A percentile compares a stretch with the other conserved stretches of the same genome.
Evolutionary conservation across 768 basidiomycete species (phyloP).

Genomic region (Tulasnella sp.): DNA sequence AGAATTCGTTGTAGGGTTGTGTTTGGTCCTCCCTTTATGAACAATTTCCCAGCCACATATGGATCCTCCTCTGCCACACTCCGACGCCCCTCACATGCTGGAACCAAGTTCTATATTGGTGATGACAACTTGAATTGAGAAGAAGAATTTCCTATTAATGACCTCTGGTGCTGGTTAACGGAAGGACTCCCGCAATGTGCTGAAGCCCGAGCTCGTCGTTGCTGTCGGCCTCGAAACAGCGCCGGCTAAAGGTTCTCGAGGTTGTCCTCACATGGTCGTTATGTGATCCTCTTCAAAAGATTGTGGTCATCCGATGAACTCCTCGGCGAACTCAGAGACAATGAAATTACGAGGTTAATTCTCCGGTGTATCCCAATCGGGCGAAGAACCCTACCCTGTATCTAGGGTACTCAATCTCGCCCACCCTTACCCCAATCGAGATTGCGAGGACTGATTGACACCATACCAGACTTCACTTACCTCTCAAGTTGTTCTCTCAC

Average conservation of each 20-base stretch:
- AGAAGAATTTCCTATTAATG: too few species aligned
- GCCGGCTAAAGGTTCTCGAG: not conserved
- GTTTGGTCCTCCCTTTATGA: not conserved
- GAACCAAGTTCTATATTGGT: not conserved
- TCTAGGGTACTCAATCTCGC: not conserved
- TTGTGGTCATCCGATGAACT: not conserved
- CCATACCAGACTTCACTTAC: too few species aligned
- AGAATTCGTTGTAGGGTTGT: not conserved
- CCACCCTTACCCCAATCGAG: not conserved
- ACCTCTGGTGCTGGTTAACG: too few species aligned
- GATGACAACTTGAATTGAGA: too few species aligned
- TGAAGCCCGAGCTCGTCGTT: too few species aligned
- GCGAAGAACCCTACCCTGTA: not conserved
- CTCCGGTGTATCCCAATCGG: not conserved
- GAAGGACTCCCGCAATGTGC: too few species aligned
- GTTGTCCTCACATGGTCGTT: not conserved
- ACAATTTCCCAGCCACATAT: not conserved
- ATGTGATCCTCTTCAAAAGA: not conserved
- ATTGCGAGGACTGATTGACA: constrained; percentile 4
- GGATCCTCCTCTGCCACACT: not conserved
- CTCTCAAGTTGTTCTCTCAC: too few species aligned
- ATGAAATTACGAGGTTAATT: not conserved
- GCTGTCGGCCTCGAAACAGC: not conserved
- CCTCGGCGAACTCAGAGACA: not conserved
- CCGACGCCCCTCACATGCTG: not conserved